Evolutionary conservation across 2,329 filamentous ascomycete genomes (phyloP).

Genomic region (Talaromyces islandicus): DNA sequence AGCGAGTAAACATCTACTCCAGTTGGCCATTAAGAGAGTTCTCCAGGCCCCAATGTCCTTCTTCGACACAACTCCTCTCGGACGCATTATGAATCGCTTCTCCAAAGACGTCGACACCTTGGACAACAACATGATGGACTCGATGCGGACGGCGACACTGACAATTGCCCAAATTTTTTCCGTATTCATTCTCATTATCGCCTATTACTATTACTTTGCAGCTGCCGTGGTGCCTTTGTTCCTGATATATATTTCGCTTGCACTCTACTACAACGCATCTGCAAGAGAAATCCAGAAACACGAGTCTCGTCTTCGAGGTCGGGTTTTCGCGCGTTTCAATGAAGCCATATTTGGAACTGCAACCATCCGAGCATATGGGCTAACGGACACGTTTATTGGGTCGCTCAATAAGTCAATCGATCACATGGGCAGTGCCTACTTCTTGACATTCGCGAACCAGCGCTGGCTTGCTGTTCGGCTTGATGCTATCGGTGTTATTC

Average conservation of each 20-base stretch:
- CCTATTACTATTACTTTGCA: slow-evolving; percentile 78
- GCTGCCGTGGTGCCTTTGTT: slow-evolving; percentile 58
- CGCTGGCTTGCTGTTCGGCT: slow-evolving; percentile 84
- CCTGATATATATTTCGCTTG: slow-evolving; percentile 68
- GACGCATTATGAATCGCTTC: slow-evolving; percentile 87
- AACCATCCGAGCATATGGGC: slow-evolving; percentile 82
- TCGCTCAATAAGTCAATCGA: slow-evolving; percentile 70
- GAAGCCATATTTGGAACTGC: slow-evolving; percentile 72
- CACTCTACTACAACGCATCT: slow-evolving; percentile 77
- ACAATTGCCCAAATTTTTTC: slow-evolving; percentile 70
- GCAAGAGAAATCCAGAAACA: slow-evolving; percentile 85
- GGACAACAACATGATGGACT: slow-evolving; percentile 81
- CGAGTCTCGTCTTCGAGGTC: slow-evolving; percentile 66
- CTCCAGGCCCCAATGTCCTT: slow-evolving; percentile 59
- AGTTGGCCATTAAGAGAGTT: slow-evolving; percentile 60
- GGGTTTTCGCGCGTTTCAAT: slow-evolving; percentile 77
- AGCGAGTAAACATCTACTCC: slow-evolving; percentile 65
- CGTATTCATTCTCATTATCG: slow-evolving; percentile 79
- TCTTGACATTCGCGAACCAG: slow-evolving; percentile 91
- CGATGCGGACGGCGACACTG: slow-evolving; percentile 82
- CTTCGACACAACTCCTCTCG: slow-evolving; percentile 86
- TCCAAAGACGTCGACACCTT: slow-evolving; percentile 87
- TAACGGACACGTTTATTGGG: slow-evolving; percentile 66
- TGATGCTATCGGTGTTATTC: slow-evolving; percentile 72
- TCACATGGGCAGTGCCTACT: slow-evolving; percentile 91